Percentiles rank a stretch among this genome's conserved stretches.
Conservation (phyloP, 371 early-diverging fungal species). For the Smittium culicis region DNA sequence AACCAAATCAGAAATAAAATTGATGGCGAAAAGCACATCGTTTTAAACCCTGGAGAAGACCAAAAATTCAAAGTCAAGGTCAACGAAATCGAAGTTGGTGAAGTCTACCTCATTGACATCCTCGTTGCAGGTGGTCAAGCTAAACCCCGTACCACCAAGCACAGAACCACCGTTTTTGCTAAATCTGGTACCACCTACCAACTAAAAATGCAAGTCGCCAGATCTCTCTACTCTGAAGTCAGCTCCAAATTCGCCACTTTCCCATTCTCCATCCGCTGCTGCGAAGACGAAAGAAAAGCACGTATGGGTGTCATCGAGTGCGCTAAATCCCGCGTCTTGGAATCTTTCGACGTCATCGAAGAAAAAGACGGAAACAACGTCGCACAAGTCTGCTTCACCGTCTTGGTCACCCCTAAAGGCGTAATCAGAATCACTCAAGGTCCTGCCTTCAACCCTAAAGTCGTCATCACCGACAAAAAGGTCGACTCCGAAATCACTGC, state of each 20-base stretch:
- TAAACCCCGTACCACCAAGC: slow-evolving; percentile 43
- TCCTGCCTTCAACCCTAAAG: slow-evolving; percentile 44
- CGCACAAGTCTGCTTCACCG: slow-evolving; percentile 80
- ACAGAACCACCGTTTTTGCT: slow-evolving; percentile 68
- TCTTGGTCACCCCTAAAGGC: slow-evolving; percentile 59
- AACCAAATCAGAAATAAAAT: slow-evolving; percentile 69
- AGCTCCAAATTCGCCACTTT: slow-evolving; percentile 58
- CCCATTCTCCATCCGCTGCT: slow-evolving; percentile 63
- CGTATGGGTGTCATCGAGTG: slow-evolving; percentile 80
- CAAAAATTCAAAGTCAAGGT: slow-evolving; percentile 52
- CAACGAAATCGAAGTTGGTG: slow-evolving; percentile 62
- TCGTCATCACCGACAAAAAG: slow-evolving; percentile 58
- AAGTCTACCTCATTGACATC: slow-evolving; percentile 71
- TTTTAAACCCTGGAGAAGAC: slow-evolving; percentile 63
- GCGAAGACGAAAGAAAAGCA: slow-evolving; percentile 60
- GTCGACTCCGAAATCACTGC: slow-evolving; percentile 53
- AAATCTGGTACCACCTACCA: slow-evolving; percentile 67
- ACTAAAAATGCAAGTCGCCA: slow-evolving; percentile 75
- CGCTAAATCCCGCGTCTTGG: slow-evolving; percentile 52
- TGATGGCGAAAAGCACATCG: slow-evolving; percentile 77
- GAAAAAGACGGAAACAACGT: slow-evolving; percentile 58
- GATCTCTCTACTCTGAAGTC: slow-evolving; percentile 56
- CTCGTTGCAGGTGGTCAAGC: slow-evolving; percentile 72
- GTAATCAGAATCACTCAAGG: slow-evolving; percentile 52
- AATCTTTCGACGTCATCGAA: slow-evolving; percentile 58